phyloP scores from a whole-genome alignment of 2,329 filamentous ascomycete species.

The Fonsecaea pugnacius region DNA sequence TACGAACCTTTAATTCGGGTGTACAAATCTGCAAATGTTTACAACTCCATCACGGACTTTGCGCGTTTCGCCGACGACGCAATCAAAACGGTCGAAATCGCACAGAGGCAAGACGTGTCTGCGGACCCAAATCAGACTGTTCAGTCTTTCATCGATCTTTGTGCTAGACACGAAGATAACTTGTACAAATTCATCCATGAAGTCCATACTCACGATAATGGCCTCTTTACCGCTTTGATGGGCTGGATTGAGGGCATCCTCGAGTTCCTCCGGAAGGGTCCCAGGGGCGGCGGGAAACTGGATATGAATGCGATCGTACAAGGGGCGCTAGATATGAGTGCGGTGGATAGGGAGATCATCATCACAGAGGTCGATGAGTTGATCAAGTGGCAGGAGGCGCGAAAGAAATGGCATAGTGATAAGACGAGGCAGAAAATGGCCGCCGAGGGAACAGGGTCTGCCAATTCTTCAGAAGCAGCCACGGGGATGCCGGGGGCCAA shows the following conservation, averaged over 20 bases:
- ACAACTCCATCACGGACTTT: constrained; percentile 96
- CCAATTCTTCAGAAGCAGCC: constrained; percentile 41
- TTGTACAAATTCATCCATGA: constrained; percentile 99
- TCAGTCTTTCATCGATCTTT: constrained; percentile 96
- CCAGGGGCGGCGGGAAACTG: constrained; percentile 74
- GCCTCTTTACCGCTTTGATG: constrained; percentile 95
- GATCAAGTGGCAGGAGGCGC: constrained; percentile 89
- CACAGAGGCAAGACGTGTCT: constrained; percentile 76
- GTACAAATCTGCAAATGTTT: constrained; percentile 98
- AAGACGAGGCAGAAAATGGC: constrained; percentile 99
- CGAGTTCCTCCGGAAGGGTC: constrained; percentile 86
- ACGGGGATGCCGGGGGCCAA: constrained; percentile 58
- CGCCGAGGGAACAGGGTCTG: constrained; percentile 65
- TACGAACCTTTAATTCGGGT: constrained; percentile 96
- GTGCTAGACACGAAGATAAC: constrained; percentile 90
- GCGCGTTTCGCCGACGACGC: constrained; percentile 90
- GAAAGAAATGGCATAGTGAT: constrained; percentile 97
- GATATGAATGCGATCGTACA: constrained; percentile 95
- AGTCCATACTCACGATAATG: constrained; percentile 95
- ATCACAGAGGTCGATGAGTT: constrained; percentile 81
- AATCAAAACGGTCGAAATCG: constrained; percentile 75
- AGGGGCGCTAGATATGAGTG: constrained; percentile 69
- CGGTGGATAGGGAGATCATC: constrained; percentile 72
- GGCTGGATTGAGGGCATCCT: constrained; percentile 95
- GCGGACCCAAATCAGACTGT: constrained; percentile 98